Conservation (phyloP, 2,329 filamentous ascomycete species). For the Metarhizium humberi region DNA sequence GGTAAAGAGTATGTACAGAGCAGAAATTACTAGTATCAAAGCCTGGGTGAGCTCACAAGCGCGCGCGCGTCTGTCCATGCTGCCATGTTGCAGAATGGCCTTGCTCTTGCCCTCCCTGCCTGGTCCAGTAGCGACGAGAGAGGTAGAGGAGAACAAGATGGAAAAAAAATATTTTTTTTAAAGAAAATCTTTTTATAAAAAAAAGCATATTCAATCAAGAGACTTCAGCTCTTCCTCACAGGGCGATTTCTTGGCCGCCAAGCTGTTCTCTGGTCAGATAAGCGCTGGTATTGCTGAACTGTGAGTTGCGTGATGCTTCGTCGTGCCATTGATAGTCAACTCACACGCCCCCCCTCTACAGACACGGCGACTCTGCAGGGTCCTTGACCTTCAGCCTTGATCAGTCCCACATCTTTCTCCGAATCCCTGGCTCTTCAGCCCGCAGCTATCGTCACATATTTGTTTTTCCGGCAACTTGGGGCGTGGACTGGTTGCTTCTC, state of each 20-base stretch:
- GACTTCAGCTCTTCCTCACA: no score
- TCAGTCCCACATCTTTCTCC: background rate
- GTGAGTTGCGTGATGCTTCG: background rate
- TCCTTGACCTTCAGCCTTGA: background rate
- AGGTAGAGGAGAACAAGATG: no score
- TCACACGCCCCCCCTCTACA: background rate
- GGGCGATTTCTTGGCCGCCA: background rate
- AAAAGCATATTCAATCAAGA: no score
- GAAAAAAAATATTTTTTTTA: no score
- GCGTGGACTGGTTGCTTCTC: background rate
- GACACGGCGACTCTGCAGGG: background rate
- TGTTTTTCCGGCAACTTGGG: background rate
- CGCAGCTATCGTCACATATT: background rate
- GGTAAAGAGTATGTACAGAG: no score
- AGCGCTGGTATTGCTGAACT: background rate
- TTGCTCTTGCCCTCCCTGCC: no score
- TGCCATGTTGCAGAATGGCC: no score
- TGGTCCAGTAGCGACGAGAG: no score
- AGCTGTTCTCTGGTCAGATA: background rate
- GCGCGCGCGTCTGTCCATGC: no score
- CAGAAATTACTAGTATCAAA: no score
- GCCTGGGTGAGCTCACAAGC: background rate
- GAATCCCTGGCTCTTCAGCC: background rate
- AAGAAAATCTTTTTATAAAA: no score
- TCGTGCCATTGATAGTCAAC: no score